These are phyloP conservation scores for Diaporthe sp. DNA, from an alignment of 2,329 filamentous ascomycete genomes.

Conservation along the genomic window DNA sequence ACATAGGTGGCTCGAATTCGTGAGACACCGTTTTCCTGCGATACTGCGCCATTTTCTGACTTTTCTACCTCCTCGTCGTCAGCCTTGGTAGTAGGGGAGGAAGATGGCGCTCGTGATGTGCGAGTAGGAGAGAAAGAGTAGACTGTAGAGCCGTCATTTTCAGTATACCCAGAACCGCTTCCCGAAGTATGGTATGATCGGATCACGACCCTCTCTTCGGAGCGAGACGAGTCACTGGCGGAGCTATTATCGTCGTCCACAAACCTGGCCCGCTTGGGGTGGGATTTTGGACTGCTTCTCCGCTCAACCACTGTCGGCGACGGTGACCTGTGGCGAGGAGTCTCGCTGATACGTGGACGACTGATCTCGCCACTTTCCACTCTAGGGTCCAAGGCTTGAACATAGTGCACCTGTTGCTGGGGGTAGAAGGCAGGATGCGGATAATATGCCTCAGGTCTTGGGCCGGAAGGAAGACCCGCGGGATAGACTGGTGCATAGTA, in stretches of 20 bases:
- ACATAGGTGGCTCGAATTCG: slow-evolving; percentile 25
- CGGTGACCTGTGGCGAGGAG: not conserved
- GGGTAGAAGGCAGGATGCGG: not conserved
- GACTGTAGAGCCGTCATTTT: not conserved
- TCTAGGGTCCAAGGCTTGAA: too few species aligned
- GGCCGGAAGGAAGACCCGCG: not conserved
- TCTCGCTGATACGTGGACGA: not conserved
- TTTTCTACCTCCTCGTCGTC: not conserved
- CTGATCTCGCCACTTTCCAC: too few species aligned
- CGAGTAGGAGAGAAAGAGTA: slow-evolving; percentile 3
- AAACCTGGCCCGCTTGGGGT: not conserved
- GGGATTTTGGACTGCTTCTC: not conserved
- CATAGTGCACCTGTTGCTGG: not conserved
- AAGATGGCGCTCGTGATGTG: slow-evolving; percentile 6
- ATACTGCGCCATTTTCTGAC: not conserved
- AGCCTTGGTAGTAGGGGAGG: not conserved
- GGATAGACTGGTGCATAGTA: not conserved
- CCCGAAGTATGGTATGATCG: not conserved
- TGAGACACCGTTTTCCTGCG: not conserved
- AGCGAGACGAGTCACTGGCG: not conserved
- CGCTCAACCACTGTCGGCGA: not conserved
- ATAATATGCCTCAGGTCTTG: not conserved
- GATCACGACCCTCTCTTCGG: not conserved
- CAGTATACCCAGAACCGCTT: slow-evolving; percentile 3
- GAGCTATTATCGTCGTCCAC: not conserved